These are phyloP conservation scores for Aureobasidium sp. DNA, from an alignment of 2,329 filamentous ascomycete genomes.

Conservation along the genomic window DNA sequence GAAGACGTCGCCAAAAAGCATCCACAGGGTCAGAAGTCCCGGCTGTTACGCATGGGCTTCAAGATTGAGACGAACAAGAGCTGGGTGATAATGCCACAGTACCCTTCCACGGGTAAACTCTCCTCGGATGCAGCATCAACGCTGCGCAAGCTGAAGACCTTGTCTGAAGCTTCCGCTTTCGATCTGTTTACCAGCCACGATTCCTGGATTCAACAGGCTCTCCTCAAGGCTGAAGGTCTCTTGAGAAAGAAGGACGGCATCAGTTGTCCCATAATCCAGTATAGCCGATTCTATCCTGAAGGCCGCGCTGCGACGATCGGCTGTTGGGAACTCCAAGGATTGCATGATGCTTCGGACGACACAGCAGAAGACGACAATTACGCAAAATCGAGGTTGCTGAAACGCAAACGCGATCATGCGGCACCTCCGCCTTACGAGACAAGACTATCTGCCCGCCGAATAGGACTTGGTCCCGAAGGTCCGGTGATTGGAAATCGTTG, in stretches of 20 bases:
- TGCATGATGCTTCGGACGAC: neutral
- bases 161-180: neutral
- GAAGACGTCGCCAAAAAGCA: neutral
- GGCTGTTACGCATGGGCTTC: neutral
- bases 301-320: too few species aligned
- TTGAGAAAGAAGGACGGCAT: too few species aligned
- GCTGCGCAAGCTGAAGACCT: constrained; percentile 3
- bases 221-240: neutral
- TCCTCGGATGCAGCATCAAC: neutral
- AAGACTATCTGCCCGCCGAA: neutral
- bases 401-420: neutral
- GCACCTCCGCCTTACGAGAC: neutral
- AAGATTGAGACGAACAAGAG: neutral
- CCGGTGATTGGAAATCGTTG: neutral
- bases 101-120: neutral
- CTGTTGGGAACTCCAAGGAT: neutral
- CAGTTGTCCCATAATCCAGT: too few species aligned
- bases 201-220: neutral
- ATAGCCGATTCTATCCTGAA: too few species aligned
- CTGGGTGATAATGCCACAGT: constrained; percentile 1
- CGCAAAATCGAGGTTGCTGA: neutral
- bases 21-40: neutral
- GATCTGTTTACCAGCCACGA: constrained; percentile 1
- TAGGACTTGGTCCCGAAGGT: neutral
- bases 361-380: neutral